Evolutionary conservation across 768 basidiomycete species (phyloP), one percentile per base, ranked within the genome.

Genomic region (Kwoniella dendrophila): DNA sequence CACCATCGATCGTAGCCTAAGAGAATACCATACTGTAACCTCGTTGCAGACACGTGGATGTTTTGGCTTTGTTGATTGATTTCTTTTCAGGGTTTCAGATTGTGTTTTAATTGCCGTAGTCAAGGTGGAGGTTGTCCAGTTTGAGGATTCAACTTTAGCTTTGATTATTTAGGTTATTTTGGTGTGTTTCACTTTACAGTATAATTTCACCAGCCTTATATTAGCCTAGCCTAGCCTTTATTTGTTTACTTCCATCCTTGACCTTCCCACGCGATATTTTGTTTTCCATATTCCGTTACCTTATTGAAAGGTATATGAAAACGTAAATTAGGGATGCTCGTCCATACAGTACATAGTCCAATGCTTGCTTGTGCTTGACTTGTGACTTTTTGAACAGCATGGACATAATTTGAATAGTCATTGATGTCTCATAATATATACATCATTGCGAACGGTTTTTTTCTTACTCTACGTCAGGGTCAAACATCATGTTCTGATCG

Each of bases 101-200:
- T n/a, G n/a, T n/a, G n/a, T n/a, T n/a, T n/a, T n/a, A 44, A 24
- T 44, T 10, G 22, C 12, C 20, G 1, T 16, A 40, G 38, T 14
- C 16, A 40, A 40, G 20, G 43, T 44, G 43, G 43, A 44, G 43
- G 43, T 44, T 5, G 43, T 44, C 43, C 43, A 44, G n/a, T 44
- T 10, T 20, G 20, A n/a, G n/a, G n/a, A n/a, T n/a, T n/a, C n/a
- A n/a, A n/a, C n/a, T n/a, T n/a, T n/a, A n/a, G n/a, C n/a, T n/a
- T n/a, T n/a, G n/a, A n/a, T n/a, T n/a, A n/a, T n/a, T n/a, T n/a
- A n/a, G n/a, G n/a, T n/a, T n/a, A n/a, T 18, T 44, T 44, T 18
- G 24, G 43, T 22, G 20, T 20, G 43, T 44, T 44, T 44, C 43
- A 44, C 24, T 14, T 40, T 20, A 20, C 20, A 44, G n/a, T n/a